Percentiles rank a stretch among this genome's conserved stretches.
phyloP scores from a whole-genome alignment of 345 rosid species.

The Syzygium aromaticum region DNA sequence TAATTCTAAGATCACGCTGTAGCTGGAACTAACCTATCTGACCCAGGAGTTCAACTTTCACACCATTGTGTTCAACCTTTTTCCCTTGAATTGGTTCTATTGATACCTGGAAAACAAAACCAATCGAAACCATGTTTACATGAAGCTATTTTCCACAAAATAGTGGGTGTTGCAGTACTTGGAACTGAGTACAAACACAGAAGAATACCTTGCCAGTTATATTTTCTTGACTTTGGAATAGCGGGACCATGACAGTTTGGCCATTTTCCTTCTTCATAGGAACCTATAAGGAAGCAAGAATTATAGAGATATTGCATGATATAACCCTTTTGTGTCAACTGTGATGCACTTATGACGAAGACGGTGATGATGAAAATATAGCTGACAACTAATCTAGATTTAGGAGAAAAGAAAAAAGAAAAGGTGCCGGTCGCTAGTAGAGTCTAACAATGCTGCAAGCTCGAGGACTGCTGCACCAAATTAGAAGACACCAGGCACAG shows the following conservation, averaged over 20 bases:
- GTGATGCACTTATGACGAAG: background rate
- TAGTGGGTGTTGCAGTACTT: background rate
- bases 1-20: background rate
- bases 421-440: background rate
- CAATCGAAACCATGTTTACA: background rate
- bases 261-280: slow-evolving; percentile 95
- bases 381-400: background rate
- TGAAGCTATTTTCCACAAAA: background rate
- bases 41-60: slow-evolving; percentile 94
- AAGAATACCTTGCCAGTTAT: slow-evolving; percentile 70
- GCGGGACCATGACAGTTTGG: slow-evolving; percentile 67
- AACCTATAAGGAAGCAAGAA: slow-evolving; percentile 30
- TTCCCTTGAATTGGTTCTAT: slow-evolving; percentile 90
- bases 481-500: background rate
- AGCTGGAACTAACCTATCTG: slow-evolving; percentile 57
- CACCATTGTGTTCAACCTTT: slow-evolving; percentile 92
- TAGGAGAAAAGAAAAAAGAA: background rate
- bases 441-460: background rate
- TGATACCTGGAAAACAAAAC: slow-evolving; percentile 35
- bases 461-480: background rate
- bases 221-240: slow-evolving; percentile 94
- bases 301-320: background rate
- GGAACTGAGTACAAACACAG: background rate
- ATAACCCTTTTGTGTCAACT: background rate
- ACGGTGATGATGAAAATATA: background rate